Conservation (phyloP, 1,139 yeast species). For the Geotrichum siamense region DNA sequence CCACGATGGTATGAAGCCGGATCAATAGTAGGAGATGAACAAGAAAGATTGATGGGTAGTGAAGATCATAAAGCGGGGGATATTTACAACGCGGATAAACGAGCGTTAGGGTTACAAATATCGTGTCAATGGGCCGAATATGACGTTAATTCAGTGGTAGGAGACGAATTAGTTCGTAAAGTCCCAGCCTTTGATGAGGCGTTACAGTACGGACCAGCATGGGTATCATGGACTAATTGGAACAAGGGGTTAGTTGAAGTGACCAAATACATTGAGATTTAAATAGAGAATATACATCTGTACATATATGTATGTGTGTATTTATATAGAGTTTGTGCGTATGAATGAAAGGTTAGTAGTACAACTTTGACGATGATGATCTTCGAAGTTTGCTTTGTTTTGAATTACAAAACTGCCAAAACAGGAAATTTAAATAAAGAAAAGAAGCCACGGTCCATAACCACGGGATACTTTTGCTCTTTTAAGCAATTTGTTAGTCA, state of each 20-base stretch:
- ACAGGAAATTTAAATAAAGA: too few species aligned
- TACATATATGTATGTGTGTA: too few species aligned
- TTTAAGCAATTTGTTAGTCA: too few species aligned
- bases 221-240: conserved; percentile 57
- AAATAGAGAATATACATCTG: not conserved
- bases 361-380: too few species aligned
- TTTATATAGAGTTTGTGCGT: too few species aligned
- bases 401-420: too few species aligned
- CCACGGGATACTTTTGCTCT: too few species aligned
- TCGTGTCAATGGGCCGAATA: conserved; percentile 73
- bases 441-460: too few species aligned
- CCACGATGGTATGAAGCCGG: conserved; percentile 53
- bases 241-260: conserved; percentile 61
- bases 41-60: not conserved
- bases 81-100: conserved; percentile 16
- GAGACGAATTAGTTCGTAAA: conserved; percentile 36
- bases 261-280: conserved; percentile 40
- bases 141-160: conserved; percentile 40
- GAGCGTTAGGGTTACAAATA: conserved; percentile 46
- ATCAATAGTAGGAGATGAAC: not conserved
- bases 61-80: conserved; percentile 22
- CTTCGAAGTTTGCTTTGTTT: too few species aligned
- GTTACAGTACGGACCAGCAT: conserved; percentile 54
- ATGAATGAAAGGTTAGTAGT: too few species aligned
- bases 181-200: conserved; percentile 68